phyloP scores from a whole-genome alignment of 495 filamentous ascomycete genomes.

The Penicillium cosmopolitanum region DNA sequence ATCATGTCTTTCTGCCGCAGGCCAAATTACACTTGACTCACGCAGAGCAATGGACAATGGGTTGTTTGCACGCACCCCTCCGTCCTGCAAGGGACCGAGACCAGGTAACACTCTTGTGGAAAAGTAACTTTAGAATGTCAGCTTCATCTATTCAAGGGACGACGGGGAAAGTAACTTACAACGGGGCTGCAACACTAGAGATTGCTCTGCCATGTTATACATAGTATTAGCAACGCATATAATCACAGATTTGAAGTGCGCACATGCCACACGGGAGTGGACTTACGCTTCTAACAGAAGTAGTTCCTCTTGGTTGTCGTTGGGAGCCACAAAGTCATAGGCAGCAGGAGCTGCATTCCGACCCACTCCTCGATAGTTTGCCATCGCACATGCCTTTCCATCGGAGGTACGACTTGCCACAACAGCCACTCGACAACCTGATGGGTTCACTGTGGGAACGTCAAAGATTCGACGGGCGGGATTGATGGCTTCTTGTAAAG shows the following conservation, averaged over 20 bases:
- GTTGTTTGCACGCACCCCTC: conserved; percentile 38
- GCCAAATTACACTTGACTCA: conserved; percentile 36
- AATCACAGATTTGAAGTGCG: neutral
- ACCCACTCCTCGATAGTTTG: conserved; percentile 25
- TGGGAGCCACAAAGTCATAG: conserved; percentile 24
- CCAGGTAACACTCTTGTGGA: conserved; percentile 30
- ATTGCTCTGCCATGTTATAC: neutral
- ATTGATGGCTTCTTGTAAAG: conserved; percentile 13
- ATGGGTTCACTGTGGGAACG: conserved; percentile 5
- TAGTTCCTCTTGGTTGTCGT: conserved; percentile 13
- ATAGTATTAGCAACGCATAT: neutral
- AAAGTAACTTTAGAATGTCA: conserved; percentile 32
- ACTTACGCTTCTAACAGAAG: conserved; percentile 26
- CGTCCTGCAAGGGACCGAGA: conserved; percentile 41
- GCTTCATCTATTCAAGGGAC: neutral
- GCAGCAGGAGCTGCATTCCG: conserved; percentile 6
- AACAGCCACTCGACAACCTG: conserved; percentile 19
- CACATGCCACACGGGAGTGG: neutral
- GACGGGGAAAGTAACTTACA: conserved; percentile 17
- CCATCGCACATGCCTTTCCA: conserved; percentile 21
- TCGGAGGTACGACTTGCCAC: conserved; percentile 25
- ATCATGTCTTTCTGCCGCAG: conserved; percentile 25
- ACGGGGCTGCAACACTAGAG: conserved; percentile 26
- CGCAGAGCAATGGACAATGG: conserved; percentile 31
- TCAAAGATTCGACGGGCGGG: conserved; percentile 19